These are phyloP conservation scores for Pneumocystis sp. DNA, from an alignment of 1,139 yeast species.

Conservation along the genomic window DNA sequence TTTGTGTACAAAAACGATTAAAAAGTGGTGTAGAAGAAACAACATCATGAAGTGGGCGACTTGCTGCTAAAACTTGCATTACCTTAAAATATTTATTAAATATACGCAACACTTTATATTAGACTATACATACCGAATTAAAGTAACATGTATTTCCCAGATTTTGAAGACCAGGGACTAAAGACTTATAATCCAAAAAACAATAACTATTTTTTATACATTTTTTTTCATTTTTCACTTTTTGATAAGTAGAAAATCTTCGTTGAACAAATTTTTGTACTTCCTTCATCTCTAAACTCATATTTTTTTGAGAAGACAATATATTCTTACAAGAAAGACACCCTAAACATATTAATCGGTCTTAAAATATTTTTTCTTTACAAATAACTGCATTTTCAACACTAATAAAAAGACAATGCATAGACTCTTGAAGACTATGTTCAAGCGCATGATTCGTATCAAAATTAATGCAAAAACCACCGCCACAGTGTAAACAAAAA, in stretches of 20 bases:
- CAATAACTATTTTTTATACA: neutral
- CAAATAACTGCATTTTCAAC: neutral
- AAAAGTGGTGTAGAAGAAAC: conserved; percentile 6
- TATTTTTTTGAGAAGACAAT: neutral
- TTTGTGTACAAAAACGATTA: neutral
- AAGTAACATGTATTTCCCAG: conserved; percentile 15
- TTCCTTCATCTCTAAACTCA: neutral
- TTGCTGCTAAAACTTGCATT: conserved; percentile 10
- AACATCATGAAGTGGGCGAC: conserved; percentile 9
- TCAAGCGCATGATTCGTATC: neutral
- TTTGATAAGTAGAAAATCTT: neutral
- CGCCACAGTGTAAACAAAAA: neutral
- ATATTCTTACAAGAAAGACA: neutral
- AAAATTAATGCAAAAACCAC: neutral
- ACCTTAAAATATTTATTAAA: neutral
- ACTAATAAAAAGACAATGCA: neutral
- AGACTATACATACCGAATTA: conserved; percentile 6
- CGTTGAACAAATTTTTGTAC: neutral
- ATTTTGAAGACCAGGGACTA: conserved; percentile 11
- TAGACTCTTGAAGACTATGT: neutral
- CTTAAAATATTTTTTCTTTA: neutral
- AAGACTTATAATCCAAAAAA: neutral
- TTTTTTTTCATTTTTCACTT: neutral
- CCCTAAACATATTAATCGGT: neutral
- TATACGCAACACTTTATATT: neutral